Evolutionary conservation across 192 early-diverging fungal genomes (phyloP), one percentile per base, ranked within the genome.

Genomic region (Mortierella antarctica): DNA sequence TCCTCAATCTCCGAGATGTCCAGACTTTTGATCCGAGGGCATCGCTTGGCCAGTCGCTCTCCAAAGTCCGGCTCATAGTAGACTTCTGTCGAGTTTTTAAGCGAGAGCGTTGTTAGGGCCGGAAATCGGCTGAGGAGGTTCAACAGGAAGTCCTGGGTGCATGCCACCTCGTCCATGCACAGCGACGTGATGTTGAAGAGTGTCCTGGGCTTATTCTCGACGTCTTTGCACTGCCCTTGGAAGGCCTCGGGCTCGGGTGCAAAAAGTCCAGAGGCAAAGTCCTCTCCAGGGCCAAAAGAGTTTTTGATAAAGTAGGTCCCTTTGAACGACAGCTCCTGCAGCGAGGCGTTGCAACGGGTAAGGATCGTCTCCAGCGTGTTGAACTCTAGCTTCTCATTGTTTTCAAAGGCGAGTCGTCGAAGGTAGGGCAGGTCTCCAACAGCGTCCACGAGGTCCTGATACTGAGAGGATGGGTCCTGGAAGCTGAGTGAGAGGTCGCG

Each of bases 51-150:
- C 13, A 76, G 55, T 45, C 67, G 60, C 13, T 47, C 61, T 0
- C 60, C 18, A 54, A 76, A 76, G n/a, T 68, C 60, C 8, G 42
- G 7, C 21, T 53, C 46, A 23, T 57, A 69, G 55, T 76, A 76
- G 0, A 69, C 48, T 15, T 76, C 74, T 4, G 40, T 40, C 0
- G 67, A 17, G 15, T 64, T 57, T 20, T 47, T 7, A 8, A 76
- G 49, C 18, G 74, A 69, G 20, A 76, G 67, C 2, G 42, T 59
- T 15, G 40, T 62, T 0, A 76, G 66, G 5, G 50, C 39, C 0
- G 74, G 74, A 40, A 76, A 76, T 6, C 74, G 74, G n/a, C 66
- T 68, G 60, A 17, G 39, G 17, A 76, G 67, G 45, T 68, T 62
- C 23, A 76, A 66, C 11, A 69, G 10, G 9, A 69, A 39, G n/a